Percentiles rank a stretch among this genome's conserved stretches.
These are phyloP conservation scores for Mortierella sp. DNA, from an alignment of 371 early-diverging fungal genomes.

Conservation along the genomic window DNA sequence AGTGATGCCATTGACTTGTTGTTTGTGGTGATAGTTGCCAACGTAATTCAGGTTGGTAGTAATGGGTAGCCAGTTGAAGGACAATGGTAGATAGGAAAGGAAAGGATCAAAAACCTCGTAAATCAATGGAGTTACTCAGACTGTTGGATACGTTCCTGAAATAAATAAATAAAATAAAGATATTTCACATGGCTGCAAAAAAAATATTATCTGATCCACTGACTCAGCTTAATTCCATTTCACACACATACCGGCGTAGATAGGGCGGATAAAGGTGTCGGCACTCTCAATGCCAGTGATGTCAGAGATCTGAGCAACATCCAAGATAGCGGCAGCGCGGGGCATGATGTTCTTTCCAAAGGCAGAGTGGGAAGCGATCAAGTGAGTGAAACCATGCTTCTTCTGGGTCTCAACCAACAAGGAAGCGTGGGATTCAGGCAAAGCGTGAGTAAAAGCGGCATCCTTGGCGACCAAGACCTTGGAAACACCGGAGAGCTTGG, in stretches of 20 bases:
- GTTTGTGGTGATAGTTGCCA: background rate
- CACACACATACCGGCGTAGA: slow-evolving; percentile 79
- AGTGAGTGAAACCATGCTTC: slow-evolving; percentile 83
- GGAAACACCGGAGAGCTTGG: slow-evolving; percentile 80
- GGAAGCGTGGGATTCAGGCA: slow-evolving; percentile 89
- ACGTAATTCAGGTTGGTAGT: background rate
- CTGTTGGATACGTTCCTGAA: background rate
- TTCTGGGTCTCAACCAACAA: slow-evolving; percentile 82
- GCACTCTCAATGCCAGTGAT: slow-evolving; percentile 82
- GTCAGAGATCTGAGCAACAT: slow-evolving; percentile 93
- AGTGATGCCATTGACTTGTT: too few relatives aligned
- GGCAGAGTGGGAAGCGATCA: slow-evolving; percentile 90
- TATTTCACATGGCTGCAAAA: background rate
- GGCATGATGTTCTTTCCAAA: slow-evolving; percentile 95
- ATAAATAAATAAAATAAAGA: background rate
- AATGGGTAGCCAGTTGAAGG: background rate
- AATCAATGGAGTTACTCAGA: background rate
- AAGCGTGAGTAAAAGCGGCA: slow-evolving; percentile 80
- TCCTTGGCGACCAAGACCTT: slow-evolving; percentile 90
- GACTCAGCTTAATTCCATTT: background rate
- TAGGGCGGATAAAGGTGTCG: slow-evolving; percentile 96
- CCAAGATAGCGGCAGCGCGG: slow-evolving; percentile 92
- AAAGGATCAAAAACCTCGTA: background rate
- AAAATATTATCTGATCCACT: background rate
- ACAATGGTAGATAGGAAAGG: background rate